phyloP scores from a whole-genome alignment of 2,329 filamentous ascomycete species.

The Xylaria sp. region DNA sequence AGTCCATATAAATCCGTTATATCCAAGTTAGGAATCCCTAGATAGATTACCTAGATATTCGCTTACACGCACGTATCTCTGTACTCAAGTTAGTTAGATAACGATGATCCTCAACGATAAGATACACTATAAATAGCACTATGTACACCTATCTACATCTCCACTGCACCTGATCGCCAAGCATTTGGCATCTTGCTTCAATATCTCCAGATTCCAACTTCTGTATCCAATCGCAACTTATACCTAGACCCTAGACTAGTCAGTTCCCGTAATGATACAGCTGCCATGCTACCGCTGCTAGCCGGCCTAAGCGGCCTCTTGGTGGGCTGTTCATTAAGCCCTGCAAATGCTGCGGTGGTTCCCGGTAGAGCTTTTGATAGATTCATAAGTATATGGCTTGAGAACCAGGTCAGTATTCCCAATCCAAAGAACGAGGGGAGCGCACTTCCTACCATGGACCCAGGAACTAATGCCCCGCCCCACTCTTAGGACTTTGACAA shows the following conservation, averaged over 20 bases:
- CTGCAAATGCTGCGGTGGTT: conserved; percentile 37
- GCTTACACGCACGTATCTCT: not conserved
- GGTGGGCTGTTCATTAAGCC: conserved; percentile 25
- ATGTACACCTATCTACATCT: too few relatives aligned
- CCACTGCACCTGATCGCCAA: too few relatives aligned
- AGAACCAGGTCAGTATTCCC: conserved; percentile 46
- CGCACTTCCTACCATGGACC: not conserved
- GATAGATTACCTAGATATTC: not conserved
- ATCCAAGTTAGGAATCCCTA: too few relatives aligned
- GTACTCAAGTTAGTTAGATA: not conserved
- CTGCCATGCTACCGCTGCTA: conserved; percentile 24
- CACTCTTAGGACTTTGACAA: conserved; percentile 49
- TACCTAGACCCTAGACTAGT: not conserved
- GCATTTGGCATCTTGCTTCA: too few relatives aligned
- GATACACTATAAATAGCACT: not conserved
- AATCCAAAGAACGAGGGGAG: not conserved
- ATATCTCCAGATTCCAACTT: not conserved
- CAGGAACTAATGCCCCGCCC: conserved; percentile 11
- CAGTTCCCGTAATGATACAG: conserved; percentile 19
- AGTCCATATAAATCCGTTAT: too few relatives aligned
- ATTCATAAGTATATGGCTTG: conserved; percentile 52
- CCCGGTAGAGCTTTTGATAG: conserved; percentile 48
- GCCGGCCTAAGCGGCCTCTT: conserved; percentile 25
- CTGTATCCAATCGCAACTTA: not conserved
- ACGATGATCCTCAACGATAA: not conserved